phyloP scores from a whole-genome alignment of 2,329 filamentous ascomycete genomes.

The Myriosclerotinia curreyana region DNA sequence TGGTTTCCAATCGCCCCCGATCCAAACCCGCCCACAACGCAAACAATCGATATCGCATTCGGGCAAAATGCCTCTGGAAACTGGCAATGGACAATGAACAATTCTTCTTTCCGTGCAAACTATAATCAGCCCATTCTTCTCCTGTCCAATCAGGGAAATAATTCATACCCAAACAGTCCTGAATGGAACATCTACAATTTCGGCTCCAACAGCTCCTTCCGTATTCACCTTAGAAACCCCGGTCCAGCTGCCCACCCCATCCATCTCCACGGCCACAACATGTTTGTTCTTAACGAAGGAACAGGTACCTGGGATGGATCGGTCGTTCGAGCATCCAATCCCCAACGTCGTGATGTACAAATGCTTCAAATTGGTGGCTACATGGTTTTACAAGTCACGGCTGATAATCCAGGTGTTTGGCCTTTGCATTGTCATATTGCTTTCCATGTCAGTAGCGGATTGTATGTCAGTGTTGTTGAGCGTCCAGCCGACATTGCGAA shows the following conservation, averaged over 20 bases:
- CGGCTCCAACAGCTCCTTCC: slow-evolving; percentile 48
- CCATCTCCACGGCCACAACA: slow-evolving; percentile 70
- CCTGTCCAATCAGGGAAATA: slow-evolving; percentile 51
- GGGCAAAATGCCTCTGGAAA: slow-evolving; percentile 50
- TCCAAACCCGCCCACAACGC: slow-evolving; percentile 26
- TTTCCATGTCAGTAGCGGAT: slow-evolving; percentile 47
- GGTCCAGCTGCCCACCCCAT: slow-evolving; percentile 56
- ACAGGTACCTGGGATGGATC: slow-evolving; percentile 31
- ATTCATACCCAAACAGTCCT: slow-evolving; percentile 46
- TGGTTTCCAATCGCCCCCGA: slow-evolving; percentile 30
- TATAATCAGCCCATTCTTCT: slow-evolving; percentile 53
- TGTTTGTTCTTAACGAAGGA: slow-evolving; percentile 59
- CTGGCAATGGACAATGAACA: slow-evolving; percentile 51
- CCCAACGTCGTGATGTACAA: slow-evolving; percentile 52
- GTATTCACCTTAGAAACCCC: slow-evolving; percentile 55
- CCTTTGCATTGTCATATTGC: slow-evolving; percentile 51
- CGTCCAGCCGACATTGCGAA: slow-evolving; percentile 43
- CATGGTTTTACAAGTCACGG: slow-evolving; percentile 46
- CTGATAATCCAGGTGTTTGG: slow-evolving; percentile 54
- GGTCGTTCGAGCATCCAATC: slow-evolving; percentile 46
- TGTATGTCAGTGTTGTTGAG: slow-evolving; percentile 44
- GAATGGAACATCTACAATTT: slow-evolving; percentile 58
- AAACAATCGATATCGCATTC: slow-evolving; percentile 41
- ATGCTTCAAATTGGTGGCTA: slow-evolving; percentile 44
- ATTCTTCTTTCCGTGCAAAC: slow-evolving; percentile 51